Evolutionary conservation across 768 basidiomycete species (phyloP).

Genomic region (Naganishia vaughanmartiniae): DNA sequence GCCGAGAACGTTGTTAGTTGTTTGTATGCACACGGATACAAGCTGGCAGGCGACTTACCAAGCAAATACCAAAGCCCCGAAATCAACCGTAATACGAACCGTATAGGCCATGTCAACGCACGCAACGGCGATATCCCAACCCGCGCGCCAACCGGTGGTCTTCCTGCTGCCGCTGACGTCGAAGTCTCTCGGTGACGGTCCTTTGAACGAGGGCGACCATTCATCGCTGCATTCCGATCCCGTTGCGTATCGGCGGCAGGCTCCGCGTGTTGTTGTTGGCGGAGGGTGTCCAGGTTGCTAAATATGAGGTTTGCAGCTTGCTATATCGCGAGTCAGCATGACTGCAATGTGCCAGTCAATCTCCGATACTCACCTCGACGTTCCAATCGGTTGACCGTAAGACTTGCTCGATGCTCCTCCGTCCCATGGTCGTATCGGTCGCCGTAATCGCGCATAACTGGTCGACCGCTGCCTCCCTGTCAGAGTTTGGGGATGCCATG

Average conservation of each 20-base stretch:
- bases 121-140: constrained; percentile 38
- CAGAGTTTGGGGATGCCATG: background rate
- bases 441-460: constrained; percentile 49
- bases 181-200: background rate
- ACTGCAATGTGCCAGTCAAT: background rate
- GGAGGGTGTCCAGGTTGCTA: constrained; percentile 26
- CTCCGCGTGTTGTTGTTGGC: background rate
- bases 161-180: background rate
- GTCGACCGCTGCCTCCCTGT: constrained; percentile 38
- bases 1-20: too few relatives aligned
- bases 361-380: constrained; percentile 42
- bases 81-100: constrained; percentile 37
- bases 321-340: constrained; percentile 29
- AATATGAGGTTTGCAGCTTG: constrained; percentile 46
- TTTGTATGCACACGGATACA: background rate
- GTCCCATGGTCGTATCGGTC: constrained; percentile 34
- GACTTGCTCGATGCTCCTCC: constrained; percentile 45
- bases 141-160: constrained; percentile 25
- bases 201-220: background rate
- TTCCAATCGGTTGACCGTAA: constrained; percentile 47
- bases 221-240: background rate
- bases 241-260: background rate
- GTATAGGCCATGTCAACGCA: constrained; percentile 39
- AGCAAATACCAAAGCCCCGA: constrained; percentile 46
- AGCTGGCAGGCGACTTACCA: constrained; percentile 35